phyloP scores from a whole-genome alignment of 176 grass and related monocot genomes.

The Elaeis guineensis region DNA sequence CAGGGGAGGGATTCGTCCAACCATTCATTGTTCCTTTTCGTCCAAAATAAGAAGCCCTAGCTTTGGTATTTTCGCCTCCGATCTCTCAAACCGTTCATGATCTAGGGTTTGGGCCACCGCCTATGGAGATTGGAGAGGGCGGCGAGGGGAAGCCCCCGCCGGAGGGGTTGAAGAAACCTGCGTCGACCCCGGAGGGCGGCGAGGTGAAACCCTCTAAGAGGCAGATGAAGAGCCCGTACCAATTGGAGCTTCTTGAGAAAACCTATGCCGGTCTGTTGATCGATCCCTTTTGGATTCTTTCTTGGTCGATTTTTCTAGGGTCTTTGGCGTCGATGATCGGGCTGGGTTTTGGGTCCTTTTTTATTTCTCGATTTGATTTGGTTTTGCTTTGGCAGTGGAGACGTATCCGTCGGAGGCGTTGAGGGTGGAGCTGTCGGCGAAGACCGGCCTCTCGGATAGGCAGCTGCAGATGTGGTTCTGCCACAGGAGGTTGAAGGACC shows the following conservation, averaged over 20 bases:
- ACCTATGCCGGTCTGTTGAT: conserved; percentile 59
- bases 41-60: no score
- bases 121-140: conserved; percentile 33
- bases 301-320: not conserved
- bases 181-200: conserved; percentile 25
- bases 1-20: not conserved
- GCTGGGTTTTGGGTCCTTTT: not conserved
- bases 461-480: conserved; percentile 99
- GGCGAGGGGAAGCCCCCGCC: conserved; percentile 19
- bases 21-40: not conserved
- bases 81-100: not conserved
- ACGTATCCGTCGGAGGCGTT: conserved; percentile 47
- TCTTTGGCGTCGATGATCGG: conserved; percentile 14
- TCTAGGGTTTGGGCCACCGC: conserved; percentile 1
- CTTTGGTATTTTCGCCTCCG: no score
- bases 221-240: conserved; percentile 96
- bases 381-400: conserved; percentile 44
- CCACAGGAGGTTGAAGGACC: conserved; percentile 79
- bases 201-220: conserved; percentile 53
- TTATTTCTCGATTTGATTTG: conserved; percentile 1
- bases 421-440: conserved; percentile 54
- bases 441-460: conserved; percentile 61
- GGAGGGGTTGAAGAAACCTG: conserved; percentile 22
- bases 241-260: conserved; percentile 80
- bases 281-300: not conserved